These are phyloP conservation scores for Cyamopsis tetragonoloba DNA, from an alignment of 306 rosid genomes.

Conservation along the genomic window DNA sequence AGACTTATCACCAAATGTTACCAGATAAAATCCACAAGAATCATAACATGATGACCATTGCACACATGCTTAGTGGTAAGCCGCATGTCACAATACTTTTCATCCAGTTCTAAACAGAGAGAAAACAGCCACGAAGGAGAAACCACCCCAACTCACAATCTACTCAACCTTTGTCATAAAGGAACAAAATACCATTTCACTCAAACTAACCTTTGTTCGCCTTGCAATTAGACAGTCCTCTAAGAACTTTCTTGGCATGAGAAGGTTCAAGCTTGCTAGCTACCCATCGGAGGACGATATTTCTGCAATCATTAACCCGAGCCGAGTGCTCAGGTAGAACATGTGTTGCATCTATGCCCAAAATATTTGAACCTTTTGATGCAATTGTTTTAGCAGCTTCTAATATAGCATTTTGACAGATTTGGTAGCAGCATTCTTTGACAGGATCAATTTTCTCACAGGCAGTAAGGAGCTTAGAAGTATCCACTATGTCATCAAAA, in stretches of 20 bases:
- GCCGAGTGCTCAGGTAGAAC: constrained; percentile 51
- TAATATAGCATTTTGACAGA: constrained; percentile 79
- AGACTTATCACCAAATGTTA: neutral
- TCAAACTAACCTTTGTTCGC: constrained; percentile 58
- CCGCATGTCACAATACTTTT: neutral
- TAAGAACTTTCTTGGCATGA: constrained; percentile 73
- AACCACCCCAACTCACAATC: constrained; percentile 1
- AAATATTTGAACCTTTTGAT: constrained; percentile 57
- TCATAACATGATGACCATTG: neutral
- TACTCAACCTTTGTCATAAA: neutral
- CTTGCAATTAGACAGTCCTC: constrained; percentile 88
- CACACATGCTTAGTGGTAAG: neutral
- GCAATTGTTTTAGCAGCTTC: constrained; percentile 86
- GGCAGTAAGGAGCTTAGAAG: constrained; percentile 73
- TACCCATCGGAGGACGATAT: constrained; percentile 79
- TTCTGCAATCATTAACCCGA: constrained; percentile 64
- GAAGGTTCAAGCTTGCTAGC: constrained; percentile 79
- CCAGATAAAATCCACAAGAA: neutral
- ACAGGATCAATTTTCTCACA: constrained; percentile 84
- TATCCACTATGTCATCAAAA: constrained; percentile 63
- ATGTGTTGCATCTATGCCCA: constrained; percentile 45
- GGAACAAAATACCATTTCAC: neutral
- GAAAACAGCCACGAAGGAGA: neutral
- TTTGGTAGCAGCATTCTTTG: constrained; percentile 77
- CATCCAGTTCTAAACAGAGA: neutral